Evolutionary conservation across 75 land plant genomes (phyloP).

Genomic region (Pinus albicaulis): DNA sequence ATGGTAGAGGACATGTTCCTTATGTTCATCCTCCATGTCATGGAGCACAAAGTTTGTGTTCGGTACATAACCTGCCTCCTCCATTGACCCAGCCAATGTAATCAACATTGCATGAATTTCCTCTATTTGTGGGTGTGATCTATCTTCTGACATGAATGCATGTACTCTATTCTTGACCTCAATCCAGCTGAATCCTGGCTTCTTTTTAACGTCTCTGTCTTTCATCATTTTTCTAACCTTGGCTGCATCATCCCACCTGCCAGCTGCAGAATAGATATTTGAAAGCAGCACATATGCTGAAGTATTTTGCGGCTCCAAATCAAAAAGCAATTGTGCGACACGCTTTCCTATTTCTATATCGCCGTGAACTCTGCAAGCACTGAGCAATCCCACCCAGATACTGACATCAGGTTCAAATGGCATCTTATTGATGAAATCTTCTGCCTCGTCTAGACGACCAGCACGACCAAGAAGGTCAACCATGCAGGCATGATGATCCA

Average conservation of each 20-base stretch:
- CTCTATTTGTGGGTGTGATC: constrained; percentile 27
- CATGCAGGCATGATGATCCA: constrained; percentile 60
- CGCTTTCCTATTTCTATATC: constrained; percentile 36
- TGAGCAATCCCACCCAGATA: constrained; percentile 50
- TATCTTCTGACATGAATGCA: constrained; percentile 46
- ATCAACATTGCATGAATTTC: constrained; percentile 34
- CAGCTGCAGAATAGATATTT: constrained; percentile 52
- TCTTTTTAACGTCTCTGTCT: constrained; percentile 25
- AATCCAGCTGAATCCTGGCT: constrained; percentile 57
- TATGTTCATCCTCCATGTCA: constrained; percentile 57
- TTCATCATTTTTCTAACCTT: constrained; percentile 38
- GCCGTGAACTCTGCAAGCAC: constrained; percentile 50
- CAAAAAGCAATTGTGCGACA: constrained; percentile 39
- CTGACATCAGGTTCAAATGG: constrained; percentile 43
- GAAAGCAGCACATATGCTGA: constrained; percentile 53
- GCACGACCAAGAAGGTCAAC: constrained; percentile 59
- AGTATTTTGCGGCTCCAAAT: constrained; percentile 56
- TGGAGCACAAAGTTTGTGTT: constrained; percentile 51
- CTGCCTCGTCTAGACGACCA: constrained; percentile 45
- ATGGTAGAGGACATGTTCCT: constrained; percentile 38
- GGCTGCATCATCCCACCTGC: constrained; percentile 40
- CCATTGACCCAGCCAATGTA: constrained; percentile 31
- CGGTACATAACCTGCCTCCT: constrained; percentile 55
- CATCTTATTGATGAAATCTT: constrained; percentile 41
- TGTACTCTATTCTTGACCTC: constrained; percentile 35